Evolutionary conservation across 192 early-diverging fungal genomes (phyloP), one percentile per base, ranked within the genome.

Genomic region (Coemansia sp.): DNA sequence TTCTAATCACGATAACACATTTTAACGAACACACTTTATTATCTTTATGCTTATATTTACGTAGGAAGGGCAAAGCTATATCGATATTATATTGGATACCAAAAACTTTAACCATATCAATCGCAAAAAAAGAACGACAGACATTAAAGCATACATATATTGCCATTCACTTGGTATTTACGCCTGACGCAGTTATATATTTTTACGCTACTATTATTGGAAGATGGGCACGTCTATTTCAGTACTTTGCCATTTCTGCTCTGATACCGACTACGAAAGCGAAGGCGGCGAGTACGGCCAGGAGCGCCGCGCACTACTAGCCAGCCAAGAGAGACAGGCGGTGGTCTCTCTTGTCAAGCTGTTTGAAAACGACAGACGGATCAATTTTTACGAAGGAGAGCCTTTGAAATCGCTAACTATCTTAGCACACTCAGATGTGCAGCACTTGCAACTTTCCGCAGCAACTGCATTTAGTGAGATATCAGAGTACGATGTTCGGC

Each of bases 391-490:
- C 73, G 88, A 92, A 48, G 91, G 92, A 11, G 88, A 88, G 21
- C 86, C 91, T 22, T 80, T 94, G 18, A 83, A 82, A 47, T 89
- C 93, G 6, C 77, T 95, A 12, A 90, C 92, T 5, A 90, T 88
- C 7, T 73, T 95, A 19, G 92, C 92, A 18, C 90, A 88, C 69
- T 94, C 92, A n/a, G 91, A 92, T 62, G 88, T 91, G 66, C 87
- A 93, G 36, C 91, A 93, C 62, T 72, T 94, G 48, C 92, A 95
- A 69, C 83, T 91, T 32, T 92, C 92, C 1, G 94, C 93, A 0
- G 93, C 94, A 11, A 83, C 93, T 63, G 93, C 93, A 6, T 95
- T 95, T 74, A 92, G 89, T 48, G 94, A 95, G 71, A 90, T 95
- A 19, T 94, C 94, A 15, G 93, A 93, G 72, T 72, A 72, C 88